Percentiles rank a stretch among this genome's conserved stretches.
Evolutionary conservation across 2,329 filamentous ascomycete genomes (phyloP).

Genomic region (Cercospora sesami): DNA sequence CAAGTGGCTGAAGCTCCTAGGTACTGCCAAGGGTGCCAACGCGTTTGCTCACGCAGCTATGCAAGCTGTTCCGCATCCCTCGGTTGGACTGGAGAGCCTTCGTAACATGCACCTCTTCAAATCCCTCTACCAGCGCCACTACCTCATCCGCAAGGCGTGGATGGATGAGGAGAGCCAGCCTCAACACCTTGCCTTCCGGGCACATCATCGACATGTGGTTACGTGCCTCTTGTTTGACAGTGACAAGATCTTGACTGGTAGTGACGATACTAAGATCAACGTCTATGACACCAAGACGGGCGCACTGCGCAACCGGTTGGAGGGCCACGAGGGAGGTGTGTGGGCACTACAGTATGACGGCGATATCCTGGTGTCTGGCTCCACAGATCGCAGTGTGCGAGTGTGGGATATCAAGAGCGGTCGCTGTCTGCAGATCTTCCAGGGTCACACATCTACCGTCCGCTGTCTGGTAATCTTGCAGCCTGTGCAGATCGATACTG

Average conservation of each 20-base stretch:
- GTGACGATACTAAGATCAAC: conserved; percentile 95
- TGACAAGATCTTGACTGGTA: conserved; percentile 96
- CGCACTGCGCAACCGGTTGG: conserved; percentile 75
- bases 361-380: conserved; percentile 91
- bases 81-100: conserved; percentile 74
- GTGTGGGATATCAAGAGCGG: conserved; percentile 98
- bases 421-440: conserved; percentile 90
- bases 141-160: conserved; percentile 89
- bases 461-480: conserved; percentile 92
- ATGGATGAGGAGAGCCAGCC: conserved; percentile 80
- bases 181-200: conserved; percentile 91
- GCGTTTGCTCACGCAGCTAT: conserved; percentile 85
- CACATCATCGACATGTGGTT: conserved; percentile 92
- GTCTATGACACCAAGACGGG: conserved; percentile 98
- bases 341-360: conserved; percentile 97
- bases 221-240: conserved; percentile 97
- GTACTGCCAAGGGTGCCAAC: conserved; percentile 74
- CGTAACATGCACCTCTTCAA: conserved; percentile 91
- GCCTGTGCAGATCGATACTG: conserved; percentile 74
- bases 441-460: conserved; percentile 96
- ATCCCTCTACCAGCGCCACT: conserved; percentile 88
- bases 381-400: conserved; percentile 95
- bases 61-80: conserved; percentile 75
- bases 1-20: conserved; percentile 49
- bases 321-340: conserved; percentile 93